Conservation (phyloP, 768 basidiomycete genomes). For the Auricularia sp. region DNA sequence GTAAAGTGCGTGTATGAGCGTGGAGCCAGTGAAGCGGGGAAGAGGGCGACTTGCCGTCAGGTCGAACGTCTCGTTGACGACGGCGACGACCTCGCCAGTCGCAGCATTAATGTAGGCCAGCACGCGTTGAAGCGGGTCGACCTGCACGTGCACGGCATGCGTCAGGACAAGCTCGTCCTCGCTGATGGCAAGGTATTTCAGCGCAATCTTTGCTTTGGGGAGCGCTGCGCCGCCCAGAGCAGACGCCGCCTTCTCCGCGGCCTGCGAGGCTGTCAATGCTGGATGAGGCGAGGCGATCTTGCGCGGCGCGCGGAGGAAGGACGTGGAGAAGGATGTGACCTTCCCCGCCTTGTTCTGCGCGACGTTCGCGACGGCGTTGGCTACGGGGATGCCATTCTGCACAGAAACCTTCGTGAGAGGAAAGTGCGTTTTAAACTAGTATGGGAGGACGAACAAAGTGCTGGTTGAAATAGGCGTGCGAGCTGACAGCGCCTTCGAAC, state of each 20-base stretch:
- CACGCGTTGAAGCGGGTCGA: conserved; percentile 32
- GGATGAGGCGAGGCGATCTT: background rate
- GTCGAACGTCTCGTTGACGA: conserved; percentile 42
- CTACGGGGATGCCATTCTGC: conserved; percentile 5
- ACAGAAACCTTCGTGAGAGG: background rate
- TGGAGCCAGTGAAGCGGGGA: too few relatives aligned
- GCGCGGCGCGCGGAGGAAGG: background rate
- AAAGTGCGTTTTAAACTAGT: background rate
- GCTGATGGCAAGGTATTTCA: conserved; percentile 33
- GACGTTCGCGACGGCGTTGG: conserved; percentile 7
- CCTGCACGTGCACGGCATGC: conserved; percentile 34
- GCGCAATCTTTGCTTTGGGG: conserved; percentile 28
- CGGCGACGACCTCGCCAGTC: conserved; percentile 39
- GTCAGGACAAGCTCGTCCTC: conserved; percentile 31
- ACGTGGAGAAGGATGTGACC: conserved; percentile 6
- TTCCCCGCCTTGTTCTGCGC: conserved; percentile 5
- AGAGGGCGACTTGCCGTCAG: conserved; percentile 24
- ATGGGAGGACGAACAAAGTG: conserved; percentile 3
- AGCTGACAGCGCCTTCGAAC: conserved; percentile 1
- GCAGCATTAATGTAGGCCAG: conserved; percentile 51
- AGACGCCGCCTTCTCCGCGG: background rate
- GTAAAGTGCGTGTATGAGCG: too few relatives aligned
- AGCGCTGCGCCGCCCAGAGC: background rate
- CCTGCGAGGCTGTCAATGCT: background rate
- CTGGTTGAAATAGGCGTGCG: conserved; percentile 9